These are phyloP conservation scores for Barnettozyma californica DNA, from an alignment of 805 yeast genomes.

Conservation along the genomic window DNA sequence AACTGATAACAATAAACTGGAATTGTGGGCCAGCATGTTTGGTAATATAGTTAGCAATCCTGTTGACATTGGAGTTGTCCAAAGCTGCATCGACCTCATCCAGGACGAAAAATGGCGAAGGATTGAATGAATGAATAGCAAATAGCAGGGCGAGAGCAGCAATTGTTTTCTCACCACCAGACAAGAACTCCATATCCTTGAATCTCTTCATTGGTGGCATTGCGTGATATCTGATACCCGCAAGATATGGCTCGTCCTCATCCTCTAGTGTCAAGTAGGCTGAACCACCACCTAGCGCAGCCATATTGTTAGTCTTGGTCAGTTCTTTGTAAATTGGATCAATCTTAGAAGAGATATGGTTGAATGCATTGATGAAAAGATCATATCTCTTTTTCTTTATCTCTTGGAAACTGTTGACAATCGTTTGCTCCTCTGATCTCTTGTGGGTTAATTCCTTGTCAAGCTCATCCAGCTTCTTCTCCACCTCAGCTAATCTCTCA, in stretches of 20 bases:
- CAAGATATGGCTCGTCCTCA: conserved; percentile 81
- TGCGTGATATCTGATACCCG: conserved; percentile 85
- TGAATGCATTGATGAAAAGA: conserved; percentile 64
- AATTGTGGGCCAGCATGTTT: conserved; percentile 69
- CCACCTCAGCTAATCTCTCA: conserved; percentile 69
- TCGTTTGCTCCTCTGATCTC: conserved; percentile 52
- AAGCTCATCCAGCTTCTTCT: conserved; percentile 49
- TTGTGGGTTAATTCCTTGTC: conserved; percentile 62
- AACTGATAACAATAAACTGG: conserved; percentile 89
- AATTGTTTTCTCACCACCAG: conserved; percentile 96
- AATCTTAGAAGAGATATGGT: conserved; percentile 67
- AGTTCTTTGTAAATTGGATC: conserved; percentile 81
- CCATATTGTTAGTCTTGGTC: conserved; percentile 50
- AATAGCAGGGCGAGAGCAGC: conserved; percentile 92
- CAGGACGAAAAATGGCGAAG: conserved; percentile 91
- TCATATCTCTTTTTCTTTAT: conserved; percentile 56
- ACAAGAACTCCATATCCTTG: conserved; percentile 83
- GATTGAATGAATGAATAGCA: conserved; percentile 85
- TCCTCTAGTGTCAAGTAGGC: conserved; percentile 84
- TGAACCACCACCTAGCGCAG: conserved; percentile 82
- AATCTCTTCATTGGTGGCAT: conserved; percentile 96
- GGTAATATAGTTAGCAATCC: conserved; percentile 80
- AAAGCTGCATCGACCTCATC: conserved; percentile 99
- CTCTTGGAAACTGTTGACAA: conserved; percentile 50
- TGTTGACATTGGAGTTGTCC: conserved; percentile 81